Evolutionary conservation across 1,284 basidiomycete species (phyloP).

Genomic region (Filobasidium uniguttulatum): DNA sequence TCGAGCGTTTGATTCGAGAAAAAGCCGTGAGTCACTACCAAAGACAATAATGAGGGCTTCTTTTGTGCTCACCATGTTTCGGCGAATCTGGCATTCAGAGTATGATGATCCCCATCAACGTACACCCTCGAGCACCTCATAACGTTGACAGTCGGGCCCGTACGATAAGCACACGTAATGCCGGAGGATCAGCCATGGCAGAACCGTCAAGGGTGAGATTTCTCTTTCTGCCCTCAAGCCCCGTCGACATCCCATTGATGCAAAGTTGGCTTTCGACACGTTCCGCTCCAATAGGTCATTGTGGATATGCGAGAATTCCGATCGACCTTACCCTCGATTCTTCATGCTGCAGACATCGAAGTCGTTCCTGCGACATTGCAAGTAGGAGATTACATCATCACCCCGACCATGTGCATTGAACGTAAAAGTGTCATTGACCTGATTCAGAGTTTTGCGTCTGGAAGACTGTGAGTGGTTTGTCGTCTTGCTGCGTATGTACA

Average conservation of each 20-base stretch:
- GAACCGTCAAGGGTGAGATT: constrained; percentile 54
- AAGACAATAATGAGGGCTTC: too few species aligned
- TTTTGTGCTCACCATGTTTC: too few species aligned
- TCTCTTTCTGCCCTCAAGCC: neutral
- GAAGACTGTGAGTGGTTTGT: constrained; percentile 59
- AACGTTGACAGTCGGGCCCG: constrained; percentile 16
- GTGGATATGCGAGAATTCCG: constrained; percentile 96
- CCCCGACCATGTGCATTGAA: constrained; percentile 91
- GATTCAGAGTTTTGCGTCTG: constrained; percentile 80
- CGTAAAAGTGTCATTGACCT: constrained; percentile 87
- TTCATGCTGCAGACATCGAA: constrained; percentile 68
- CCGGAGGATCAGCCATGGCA: constrained; percentile 58
- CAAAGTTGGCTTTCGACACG: neutral
- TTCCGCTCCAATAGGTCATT: constrained; percentile 49
- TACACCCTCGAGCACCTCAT: constrained; percentile 47
- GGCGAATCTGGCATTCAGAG: constrained; percentile 40
- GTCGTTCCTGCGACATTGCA: constrained; percentile 83
- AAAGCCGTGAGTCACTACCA: constrained; percentile 52
- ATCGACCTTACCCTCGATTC: constrained; percentile 75
- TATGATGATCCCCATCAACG: constrained; percentile 81
- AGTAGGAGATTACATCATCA: constrained; percentile 90
- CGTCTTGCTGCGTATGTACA: neutral
- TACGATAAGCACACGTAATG: constrained; percentile 74
- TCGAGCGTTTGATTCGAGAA: constrained; percentile 85
- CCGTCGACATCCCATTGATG: neutral